Evolutionary conservation across 192 early-diverging fungal species (phyloP).

Genomic region (Umbelopsis sp.): DNA sequence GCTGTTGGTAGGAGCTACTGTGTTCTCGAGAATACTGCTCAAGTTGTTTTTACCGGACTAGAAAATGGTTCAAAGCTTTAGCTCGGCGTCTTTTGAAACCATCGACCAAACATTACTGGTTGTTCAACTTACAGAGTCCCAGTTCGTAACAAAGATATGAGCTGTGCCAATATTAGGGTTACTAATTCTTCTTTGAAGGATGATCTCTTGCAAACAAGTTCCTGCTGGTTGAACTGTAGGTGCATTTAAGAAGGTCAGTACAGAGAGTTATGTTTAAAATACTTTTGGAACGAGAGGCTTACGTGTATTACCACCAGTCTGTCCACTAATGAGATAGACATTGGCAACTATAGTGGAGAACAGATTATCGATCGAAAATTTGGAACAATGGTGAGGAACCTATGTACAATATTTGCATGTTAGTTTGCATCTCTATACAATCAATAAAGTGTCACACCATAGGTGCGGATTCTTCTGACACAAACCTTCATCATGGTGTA

Average conservation of each 20-base stretch:
- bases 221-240: background rate
- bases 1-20: background rate
- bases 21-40: background rate
- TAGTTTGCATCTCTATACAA: background rate
- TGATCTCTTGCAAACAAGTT: background rate
- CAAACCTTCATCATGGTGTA: background rate
- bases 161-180: background rate
- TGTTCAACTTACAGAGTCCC: background rate
- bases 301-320: background rate
- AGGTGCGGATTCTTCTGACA: background rate
- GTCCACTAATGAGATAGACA: slow-evolving; percentile 1
- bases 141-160: background rate
- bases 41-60: background rate
- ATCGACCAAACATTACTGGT: background rate
- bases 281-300: background rate
- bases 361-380: background rate
- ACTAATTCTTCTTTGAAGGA: background rate
- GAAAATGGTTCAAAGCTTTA: background rate
- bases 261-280: background rate
- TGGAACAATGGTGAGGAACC: background rate
- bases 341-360: background rate
- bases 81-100: background rate
- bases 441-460: background rate
- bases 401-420: background rate
- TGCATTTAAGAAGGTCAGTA: background rate